Conservation (phyloP, 2,329 filamentous ascomycete species). For the Macrophomina tecta region DNA sequence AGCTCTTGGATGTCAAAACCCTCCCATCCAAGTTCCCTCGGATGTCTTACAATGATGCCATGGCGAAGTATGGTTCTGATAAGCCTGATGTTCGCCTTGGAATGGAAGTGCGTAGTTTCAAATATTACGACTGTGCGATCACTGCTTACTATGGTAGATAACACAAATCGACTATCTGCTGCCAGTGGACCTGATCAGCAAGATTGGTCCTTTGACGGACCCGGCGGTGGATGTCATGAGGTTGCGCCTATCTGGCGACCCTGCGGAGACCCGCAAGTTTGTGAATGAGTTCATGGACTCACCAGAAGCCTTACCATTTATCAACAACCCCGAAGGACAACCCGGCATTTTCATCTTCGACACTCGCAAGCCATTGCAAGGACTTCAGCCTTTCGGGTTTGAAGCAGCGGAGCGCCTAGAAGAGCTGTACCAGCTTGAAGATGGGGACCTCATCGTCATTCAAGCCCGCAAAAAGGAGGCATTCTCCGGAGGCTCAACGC, state of each 20-base stretch:
- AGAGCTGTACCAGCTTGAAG: slow-evolving; percentile 59
- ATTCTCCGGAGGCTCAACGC: slow-evolving; percentile 74
- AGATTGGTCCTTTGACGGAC: slow-evolving; percentile 72
- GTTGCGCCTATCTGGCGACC: slow-evolving; percentile 63
- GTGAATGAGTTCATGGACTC: slow-evolving; percentile 74
- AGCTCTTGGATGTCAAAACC: slow-evolving; percentile 47
- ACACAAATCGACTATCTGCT: slow-evolving; percentile 68
- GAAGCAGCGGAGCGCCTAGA: slow-evolving; percentile 68
- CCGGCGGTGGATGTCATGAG: slow-evolving; percentile 79
- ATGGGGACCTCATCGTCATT: slow-evolving; percentile 80
- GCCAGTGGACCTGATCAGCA: slow-evolving; percentile 69
- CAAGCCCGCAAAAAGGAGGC: slow-evolving; percentile 75
- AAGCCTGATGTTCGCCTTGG: slow-evolving; percentile 88
- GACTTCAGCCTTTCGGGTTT: slow-evolving; percentile 79
- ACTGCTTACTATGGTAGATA: slow-evolving; percentile 60
- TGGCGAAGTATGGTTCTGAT: slow-evolving; percentile 82
- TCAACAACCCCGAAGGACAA: slow-evolving; percentile 74
- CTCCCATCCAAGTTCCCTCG: slow-evolving; percentile 58
- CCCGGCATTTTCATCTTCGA: slow-evolving; percentile 82
- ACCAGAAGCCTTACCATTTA: slow-evolving; percentile 63
- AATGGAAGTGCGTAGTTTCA: slow-evolving; percentile 59
- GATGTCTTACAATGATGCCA: slow-evolving; percentile 77
- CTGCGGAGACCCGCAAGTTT: slow-evolving; percentile 64
- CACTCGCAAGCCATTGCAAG: slow-evolving; percentile 72
- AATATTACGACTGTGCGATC: not conserved